Conservation (phyloP, 179 eudicot species). For the Pouteria campechiana region DNA sequence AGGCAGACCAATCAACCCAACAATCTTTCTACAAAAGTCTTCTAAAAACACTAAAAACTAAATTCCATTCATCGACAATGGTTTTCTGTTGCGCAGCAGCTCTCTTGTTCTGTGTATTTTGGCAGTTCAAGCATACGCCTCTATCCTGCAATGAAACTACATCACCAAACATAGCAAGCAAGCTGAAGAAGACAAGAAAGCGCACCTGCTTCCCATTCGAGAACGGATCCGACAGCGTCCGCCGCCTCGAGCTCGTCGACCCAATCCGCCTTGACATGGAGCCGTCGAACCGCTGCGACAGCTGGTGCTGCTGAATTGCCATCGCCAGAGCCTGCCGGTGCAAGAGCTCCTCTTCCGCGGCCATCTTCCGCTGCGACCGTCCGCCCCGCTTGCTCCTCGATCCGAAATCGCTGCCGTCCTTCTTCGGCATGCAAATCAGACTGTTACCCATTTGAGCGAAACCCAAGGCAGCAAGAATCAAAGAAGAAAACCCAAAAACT, state of each 20-base stretch:
- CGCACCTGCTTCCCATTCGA: conserved; percentile 42
- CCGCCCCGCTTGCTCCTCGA: conserved; percentile 62
- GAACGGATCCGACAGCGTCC: conserved; percentile 52
- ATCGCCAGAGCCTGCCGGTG: conserved; percentile 70
- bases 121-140: not conserved
- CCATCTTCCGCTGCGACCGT: conserved; percentile 52
- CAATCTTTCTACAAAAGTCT: too few species aligned
- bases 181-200: not conserved
- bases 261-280: conserved; percentile 81
- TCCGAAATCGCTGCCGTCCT: conserved; percentile 29
- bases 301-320: conserved; percentile 81
- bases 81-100: not conserved
- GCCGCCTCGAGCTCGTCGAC: conserved; percentile 41
- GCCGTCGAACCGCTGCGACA: conserved; percentile 81
- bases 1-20: too few species aligned
- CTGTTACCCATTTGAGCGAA: conserved; percentile 57
- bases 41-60: too few species aligned
- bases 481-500: too few species aligned
- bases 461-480: conserved; percentile 1
- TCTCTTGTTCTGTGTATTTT: not conserved
- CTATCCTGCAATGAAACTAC: not conserved
- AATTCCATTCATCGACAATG: too few species aligned
- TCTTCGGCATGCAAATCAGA: conserved; percentile 60
- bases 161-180: not conserved
- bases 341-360: conserved; percentile 66